Conservation (phyloP, 768 basidiomycete genomes). For the Roridomyces roridus region DNA sequence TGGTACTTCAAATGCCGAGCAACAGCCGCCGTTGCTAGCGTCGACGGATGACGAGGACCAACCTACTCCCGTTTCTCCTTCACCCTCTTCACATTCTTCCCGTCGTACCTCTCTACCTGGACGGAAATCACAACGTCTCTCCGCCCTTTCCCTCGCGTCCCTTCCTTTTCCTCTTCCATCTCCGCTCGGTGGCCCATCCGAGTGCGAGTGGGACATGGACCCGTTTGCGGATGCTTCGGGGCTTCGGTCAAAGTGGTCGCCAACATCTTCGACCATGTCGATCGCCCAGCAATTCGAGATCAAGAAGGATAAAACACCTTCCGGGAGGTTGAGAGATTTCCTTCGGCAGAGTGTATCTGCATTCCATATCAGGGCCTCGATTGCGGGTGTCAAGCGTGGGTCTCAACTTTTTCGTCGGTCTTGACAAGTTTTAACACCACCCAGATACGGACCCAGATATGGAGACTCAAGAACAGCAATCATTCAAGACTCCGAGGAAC, state of each 20-base stretch:
- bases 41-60: too few species aligned
- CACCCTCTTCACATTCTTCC: too few species aligned
- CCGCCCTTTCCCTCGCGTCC: constrained; percentile 7
- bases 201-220: constrained; percentile 17
- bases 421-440: not conserved
- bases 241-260: constrained; percentile 19
- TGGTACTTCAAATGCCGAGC: too few species aligned
- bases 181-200: constrained; percentile 6
- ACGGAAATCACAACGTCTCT: constrained; percentile 6
- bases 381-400: not conserved
- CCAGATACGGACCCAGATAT: too few species aligned
- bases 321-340: constrained; percentile 13
- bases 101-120: too few species aligned
- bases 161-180: constrained; percentile 19
- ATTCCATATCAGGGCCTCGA: constrained; percentile 4
- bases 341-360: constrained; percentile 7
- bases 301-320: constrained; percentile 1
- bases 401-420: not conserved
- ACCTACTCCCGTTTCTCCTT: too few species aligned
- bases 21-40: too few species aligned
- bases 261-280: constrained; percentile 13
- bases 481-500: too few species aligned
- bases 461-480: too few species aligned
- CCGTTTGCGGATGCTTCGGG: constrained; percentile 9
- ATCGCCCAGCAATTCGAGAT: constrained; percentile 3